Base-by-base conservation (phyloP, 805 yeast genomes). In the Lipomyces mesembrius region DNA sequence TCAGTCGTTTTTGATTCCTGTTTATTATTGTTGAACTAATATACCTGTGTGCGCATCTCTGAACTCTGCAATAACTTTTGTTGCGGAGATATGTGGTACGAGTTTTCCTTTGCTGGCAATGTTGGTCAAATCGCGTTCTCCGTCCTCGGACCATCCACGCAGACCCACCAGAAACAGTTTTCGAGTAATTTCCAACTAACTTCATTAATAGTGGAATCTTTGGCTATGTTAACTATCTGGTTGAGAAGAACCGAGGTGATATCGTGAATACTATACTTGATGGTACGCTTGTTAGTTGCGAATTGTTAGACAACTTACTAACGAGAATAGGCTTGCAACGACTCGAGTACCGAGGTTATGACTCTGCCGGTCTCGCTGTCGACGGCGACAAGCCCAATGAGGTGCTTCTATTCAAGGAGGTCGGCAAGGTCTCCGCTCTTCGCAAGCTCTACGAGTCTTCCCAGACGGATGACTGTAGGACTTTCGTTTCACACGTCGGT, bases 331-430 rank as follows among this genome's bases (percentile, higher is more conserved):
- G 83, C 59, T 77, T 80, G 53, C 87, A 85, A 75, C 88, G 96
- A 76, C 85, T 95, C 75, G 99, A 95, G 80, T 95, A 95, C 82
- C 89, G 99, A 81, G 99, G 99, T 57, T 95, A 95, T 76, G 99
- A 95, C 80, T 93, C 98, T 25, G 89, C 98, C 29, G 99, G 99
- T 76, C 83, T 95, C 67, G 97, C 98, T 71, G 85, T 95, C 71
- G 98, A 93, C 79, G 97, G 97, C 67, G 96, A 91, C 78, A 84
- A 83, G 65, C 83, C 86, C 66, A 87, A 87, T 72, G 87, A 91
- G 73, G 87, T 90, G 65, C 80, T 86, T 69, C 84, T 94, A 71
- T 88, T 86, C 82, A 91, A 90, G 79, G 90, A 90, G 78, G 92
- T 87, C 68, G 99, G 99, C 76, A 96, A 95, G 80, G 99, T 95